Percentiles rank a stretch among this genome's conserved stretches.
phyloP scores from a whole-genome alignment of 2,329 filamentous ascomycete genomes.

The Fusarium devonianum region DNA sequence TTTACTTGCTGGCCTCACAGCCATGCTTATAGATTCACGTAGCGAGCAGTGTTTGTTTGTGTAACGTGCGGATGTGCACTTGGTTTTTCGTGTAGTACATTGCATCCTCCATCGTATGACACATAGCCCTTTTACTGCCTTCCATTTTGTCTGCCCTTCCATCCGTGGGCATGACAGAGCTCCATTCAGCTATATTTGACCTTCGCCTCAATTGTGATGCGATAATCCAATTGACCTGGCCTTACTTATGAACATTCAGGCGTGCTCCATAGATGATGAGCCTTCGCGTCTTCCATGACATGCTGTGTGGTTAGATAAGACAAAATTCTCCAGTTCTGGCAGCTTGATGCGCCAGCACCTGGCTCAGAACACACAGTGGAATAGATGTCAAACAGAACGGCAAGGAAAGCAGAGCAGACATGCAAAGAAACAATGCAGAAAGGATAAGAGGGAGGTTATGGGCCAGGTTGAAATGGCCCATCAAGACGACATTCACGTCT shows the following conservation, averaged over 20 bases:
- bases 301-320: slow-evolving; percentile 19
- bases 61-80: slow-evolving; percentile 9
- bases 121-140: slow-evolving; percentile 18
- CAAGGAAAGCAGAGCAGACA: slow-evolving; percentile 20
- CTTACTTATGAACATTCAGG: background rate
- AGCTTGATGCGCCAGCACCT: background rate
- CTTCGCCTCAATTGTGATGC: background rate
- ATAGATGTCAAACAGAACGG: slow-evolving; percentile 14
- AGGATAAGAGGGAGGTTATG: slow-evolving; percentile 38
- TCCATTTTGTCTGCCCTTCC: slow-evolving; percentile 25
- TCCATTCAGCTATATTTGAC: background rate
- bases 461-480: slow-evolving; percentile 73
- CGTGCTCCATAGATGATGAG: background rate
- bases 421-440: slow-evolving; percentile 24
- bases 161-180: slow-evolving; percentile 6
- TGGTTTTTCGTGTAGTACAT: slow-evolving; percentile 16
- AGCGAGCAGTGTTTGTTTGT: slow-evolving; percentile 1
- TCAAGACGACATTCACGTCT: slow-evolving; percentile 64
- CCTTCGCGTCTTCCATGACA: slow-evolving; percentile 4
- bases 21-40: background rate
- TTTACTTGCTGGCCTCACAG: slow-evolving; percentile 28
- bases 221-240: background rate
- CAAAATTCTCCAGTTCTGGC: background rate
- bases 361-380: background rate
- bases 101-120: slow-evolving; percentile 10